These are phyloP conservation scores for Omphalea diandra DNA, from an alignment of 441 rosid genomes.

Conservation along the genomic window DNA sequence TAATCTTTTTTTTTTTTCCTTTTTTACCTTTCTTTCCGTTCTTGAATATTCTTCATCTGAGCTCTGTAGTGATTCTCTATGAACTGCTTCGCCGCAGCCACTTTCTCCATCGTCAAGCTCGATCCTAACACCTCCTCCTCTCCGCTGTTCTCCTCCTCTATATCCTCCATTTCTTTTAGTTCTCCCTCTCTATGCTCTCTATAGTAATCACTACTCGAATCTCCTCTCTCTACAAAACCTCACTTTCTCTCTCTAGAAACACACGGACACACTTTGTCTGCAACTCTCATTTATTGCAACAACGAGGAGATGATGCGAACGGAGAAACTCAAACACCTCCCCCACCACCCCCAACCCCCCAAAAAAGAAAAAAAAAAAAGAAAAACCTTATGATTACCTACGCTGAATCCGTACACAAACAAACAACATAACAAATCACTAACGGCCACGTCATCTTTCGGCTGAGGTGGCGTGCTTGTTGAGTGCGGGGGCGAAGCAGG, in stretches of 20 bases:
- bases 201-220: neutral
- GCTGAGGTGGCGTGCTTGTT: too few species aligned
- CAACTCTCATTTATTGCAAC: constrained; percentile 35
- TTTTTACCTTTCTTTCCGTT: constrained; percentile 90
- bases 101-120: constrained; percentile 95
- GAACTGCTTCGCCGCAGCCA: constrained; percentile 97
- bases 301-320: constrained; percentile 29
- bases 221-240: constrained; percentile 30
- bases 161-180: constrained; percentile 43
- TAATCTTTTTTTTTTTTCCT: constrained; percentile 70
- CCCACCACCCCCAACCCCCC: too few species aligned
- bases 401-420: neutral
- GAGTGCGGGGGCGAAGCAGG: too few species aligned
- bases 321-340: constrained; percentile 16
- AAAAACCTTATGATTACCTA: constrained; percentile 9
- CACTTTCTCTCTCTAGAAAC: constrained; percentile 24
- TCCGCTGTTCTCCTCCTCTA: constrained; percentile 35
- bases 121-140: constrained; percentile 71
- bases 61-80: constrained; percentile 95
- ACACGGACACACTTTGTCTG: constrained; percentile 25
- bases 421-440: neutral
- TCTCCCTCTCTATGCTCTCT: constrained; percentile 18
- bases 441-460: neutral
- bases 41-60: constrained; percentile 83
- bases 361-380: too few species aligned